Evolutionary conservation across 768 basidiomycete species (phyloP).

Genomic region (Saitozyma podzolica): DNA sequence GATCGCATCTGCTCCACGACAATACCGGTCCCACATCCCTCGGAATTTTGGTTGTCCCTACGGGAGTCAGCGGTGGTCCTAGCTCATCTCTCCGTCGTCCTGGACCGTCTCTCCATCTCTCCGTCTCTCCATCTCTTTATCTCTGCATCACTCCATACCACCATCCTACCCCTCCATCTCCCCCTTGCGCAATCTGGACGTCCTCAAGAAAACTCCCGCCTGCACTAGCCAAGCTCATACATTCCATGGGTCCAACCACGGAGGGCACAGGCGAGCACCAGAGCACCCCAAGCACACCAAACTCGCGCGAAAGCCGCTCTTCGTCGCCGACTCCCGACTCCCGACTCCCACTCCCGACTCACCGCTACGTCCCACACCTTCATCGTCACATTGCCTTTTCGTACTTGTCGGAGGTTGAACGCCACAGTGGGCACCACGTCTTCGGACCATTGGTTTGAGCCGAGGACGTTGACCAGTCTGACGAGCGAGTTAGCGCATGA

Average conservation of each 20-base stretch:
- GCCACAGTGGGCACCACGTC: conserved; percentile 96
- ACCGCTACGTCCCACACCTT: conserved; percentile 97
- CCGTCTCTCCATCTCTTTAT: too few species aligned
- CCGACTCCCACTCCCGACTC: conserved; percentile 42
- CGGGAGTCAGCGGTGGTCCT: too few species aligned
- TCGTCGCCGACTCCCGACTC: conserved; percentile 26
- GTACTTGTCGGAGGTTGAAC: conserved; percentile 83
- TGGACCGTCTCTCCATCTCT: too few species aligned
- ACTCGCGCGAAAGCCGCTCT: not conserved
- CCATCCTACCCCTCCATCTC: too few species aligned
- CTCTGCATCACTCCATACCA: too few species aligned
- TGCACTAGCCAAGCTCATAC: too few species aligned
- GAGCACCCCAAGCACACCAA: not conserved
- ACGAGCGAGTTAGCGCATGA: not conserved
- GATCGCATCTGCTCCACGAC: conserved; percentile 86
- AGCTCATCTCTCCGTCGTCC: too few species aligned
- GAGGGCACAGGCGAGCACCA: too few species aligned
- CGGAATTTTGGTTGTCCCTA: conserved; percentile 88
- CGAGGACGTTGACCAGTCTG: conserved; percentile 77
- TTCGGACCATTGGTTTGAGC: conserved; percentile 82
- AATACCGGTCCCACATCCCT: conserved; percentile 94
- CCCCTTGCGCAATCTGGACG: too few species aligned
- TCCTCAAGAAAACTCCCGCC: too few species aligned
- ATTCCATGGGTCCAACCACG: not conserved
- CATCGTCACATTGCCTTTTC: conserved; percentile 84